Conservation (phyloP, 179 eudicot genomes). For the Monotropa hypopitys region DNA sequence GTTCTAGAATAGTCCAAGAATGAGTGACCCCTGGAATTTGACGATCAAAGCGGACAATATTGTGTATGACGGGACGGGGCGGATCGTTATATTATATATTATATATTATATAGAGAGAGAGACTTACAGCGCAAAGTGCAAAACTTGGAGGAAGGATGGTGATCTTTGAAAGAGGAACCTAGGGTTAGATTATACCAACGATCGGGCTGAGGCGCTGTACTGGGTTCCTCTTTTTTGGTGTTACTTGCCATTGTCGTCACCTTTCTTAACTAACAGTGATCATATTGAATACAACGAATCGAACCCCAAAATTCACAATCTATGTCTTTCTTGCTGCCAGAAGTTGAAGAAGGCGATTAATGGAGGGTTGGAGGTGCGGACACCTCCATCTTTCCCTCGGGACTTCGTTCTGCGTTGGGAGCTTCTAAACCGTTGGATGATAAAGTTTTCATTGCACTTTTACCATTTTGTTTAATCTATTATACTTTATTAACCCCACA, state of each 20-base stretch:
- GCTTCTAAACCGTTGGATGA: no score
- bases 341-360: not conserved
- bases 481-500: no score
- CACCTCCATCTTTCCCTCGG: not conserved
- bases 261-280: not conserved
- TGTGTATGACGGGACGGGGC: no score
- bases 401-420: no score
- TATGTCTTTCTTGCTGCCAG: constrained; percentile 1
- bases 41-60: no score
- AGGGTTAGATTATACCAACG: constrained; percentile 74
- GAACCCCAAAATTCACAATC: not conserved
- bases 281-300: not conserved
- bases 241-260: constrained; percentile 16
- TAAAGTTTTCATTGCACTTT: no score
- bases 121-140: constrained; percentile 84
- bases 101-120: not conserved
- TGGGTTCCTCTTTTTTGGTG: constrained; percentile 47
- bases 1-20: no score
- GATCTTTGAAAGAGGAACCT: constrained; percentile 79
- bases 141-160: constrained; percentile 67
- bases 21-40: no score
- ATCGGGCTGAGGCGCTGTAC: constrained; percentile 59
- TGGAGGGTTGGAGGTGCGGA: not conserved
- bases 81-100: no score
- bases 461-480: no score